phyloP scores from a whole-genome alignment of 495 filamentous ascomycete genomes.

The Tuber aestivum region DNA sequence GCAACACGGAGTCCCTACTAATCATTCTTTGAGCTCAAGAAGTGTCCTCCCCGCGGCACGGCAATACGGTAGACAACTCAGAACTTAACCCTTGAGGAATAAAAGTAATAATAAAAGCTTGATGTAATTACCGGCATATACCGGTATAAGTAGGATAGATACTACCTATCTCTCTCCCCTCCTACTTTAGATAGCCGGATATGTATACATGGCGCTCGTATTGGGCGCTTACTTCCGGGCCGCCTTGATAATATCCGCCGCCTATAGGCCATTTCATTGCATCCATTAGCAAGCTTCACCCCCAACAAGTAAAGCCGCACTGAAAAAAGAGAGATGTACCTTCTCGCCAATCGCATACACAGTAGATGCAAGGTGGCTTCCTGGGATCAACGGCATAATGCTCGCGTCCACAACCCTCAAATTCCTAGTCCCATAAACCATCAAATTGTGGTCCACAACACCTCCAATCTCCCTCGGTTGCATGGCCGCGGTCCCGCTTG shows the following conservation, averaged over 20 bases:
- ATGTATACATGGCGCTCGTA: background rate
- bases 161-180: background rate
- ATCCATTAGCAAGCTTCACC: constrained; percentile 17
- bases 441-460: constrained; percentile 46
- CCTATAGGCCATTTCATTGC: constrained; percentile 26
- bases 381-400: constrained; percentile 54
- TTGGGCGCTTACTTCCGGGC: background rate
- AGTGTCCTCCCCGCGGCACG: background rate
- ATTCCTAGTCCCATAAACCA: constrained; percentile 49
- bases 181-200: background rate
- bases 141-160: background rate
- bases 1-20: background rate
- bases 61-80: background rate
- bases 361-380: constrained; percentile 50
- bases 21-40: background rate
- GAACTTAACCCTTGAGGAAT: background rate
- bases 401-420: constrained; percentile 54
- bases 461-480: constrained; percentile 49
- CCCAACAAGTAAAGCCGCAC: background rate
- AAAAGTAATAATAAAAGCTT: background rate
- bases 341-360: constrained; percentile 59
- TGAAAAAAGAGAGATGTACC: constrained; percentile 35
- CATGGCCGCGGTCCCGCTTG: constrained; percentile 48
- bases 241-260: constrained; percentile 45
- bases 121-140: background rate